Evolutionary conservation across 306 rosid species (phyloP).

Genomic region (Prunus dulcis): DNA sequence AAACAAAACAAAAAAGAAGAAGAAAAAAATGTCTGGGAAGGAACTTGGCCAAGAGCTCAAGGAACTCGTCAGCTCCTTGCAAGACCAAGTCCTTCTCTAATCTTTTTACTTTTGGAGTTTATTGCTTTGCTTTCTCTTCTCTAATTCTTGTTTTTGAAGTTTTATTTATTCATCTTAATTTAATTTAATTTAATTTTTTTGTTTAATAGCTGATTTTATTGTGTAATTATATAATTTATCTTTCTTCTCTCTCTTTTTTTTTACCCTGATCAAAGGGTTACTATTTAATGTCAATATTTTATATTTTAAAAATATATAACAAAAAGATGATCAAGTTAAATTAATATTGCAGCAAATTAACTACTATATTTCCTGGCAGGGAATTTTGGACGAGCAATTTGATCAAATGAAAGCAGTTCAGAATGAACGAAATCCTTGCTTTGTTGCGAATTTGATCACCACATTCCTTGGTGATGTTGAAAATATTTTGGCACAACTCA

Average conservation of each 20-base stretch:
- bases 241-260: not conserved
- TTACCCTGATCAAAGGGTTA: too few species aligned
- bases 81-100: not conserved
- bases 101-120: too few species aligned
- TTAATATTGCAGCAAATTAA: too few species aligned
- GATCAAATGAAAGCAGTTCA: constrained; percentile 3
- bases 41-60: not conserved
- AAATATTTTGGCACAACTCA: not conserved
- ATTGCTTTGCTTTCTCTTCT: too few species aligned
- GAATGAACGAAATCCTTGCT: not conserved
- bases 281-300: too few species aligned
- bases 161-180: too few species aligned
- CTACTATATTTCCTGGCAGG: not conserved
- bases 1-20: not conserved
- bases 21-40: constrained; percentile 1
- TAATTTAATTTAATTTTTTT: rapidly evolving
- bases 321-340: too few species aligned
- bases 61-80: constrained; percentile 11
- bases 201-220: too few species aligned
- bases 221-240: too few species aligned
- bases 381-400: not conserved
- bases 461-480: not conserved
- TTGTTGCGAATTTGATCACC: not conserved
- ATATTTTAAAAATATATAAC: too few species aligned
- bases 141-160: too few species aligned